These are phyloP conservation scores for Leptomonas seymouri DNA, from an alignment of 208 protist species.

Conservation along the genomic window DNA sequence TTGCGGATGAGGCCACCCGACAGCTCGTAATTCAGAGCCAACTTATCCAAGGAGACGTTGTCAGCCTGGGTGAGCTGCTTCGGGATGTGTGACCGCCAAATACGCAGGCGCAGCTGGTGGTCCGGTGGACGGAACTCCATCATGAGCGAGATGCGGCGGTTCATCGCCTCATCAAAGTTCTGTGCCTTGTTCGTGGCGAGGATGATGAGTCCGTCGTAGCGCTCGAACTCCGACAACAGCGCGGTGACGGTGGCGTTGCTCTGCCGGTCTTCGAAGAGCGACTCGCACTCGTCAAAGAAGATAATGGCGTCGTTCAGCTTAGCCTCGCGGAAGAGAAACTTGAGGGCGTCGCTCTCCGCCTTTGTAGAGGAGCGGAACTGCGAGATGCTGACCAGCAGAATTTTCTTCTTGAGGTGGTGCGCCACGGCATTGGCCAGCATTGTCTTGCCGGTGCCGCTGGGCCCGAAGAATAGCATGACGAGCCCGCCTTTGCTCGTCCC, in stretches of 20 bases:
- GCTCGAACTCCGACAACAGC: conserved; percentile 92
- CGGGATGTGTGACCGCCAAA: conserved; percentile 87
- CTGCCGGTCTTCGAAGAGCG: conserved; percentile 88
- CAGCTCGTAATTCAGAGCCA: conserved; percentile 90
- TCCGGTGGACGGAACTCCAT: conserved; percentile 90
- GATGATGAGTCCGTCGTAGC: conserved; percentile 89
- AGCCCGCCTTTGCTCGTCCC: conserved; percentile 67
- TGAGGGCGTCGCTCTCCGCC: conserved; percentile 71
- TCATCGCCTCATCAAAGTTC: conserved; percentile 93
- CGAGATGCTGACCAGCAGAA: conserved; percentile 87
- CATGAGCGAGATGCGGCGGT: conserved; percentile 92
- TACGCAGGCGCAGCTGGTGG: conserved; percentile 83
- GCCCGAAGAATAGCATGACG: conserved; percentile 93
- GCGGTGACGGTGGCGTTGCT: conserved; percentile 80
- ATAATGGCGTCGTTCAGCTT: conserved; percentile 92
- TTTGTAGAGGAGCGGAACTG: conserved; percentile 77
- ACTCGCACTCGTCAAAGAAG: conserved; percentile 96
- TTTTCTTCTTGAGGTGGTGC: conserved; percentile 82
- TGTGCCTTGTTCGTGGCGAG: conserved; percentile 92
- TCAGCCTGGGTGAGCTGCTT: conserved; percentile 44
- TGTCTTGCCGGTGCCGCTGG: conserved; percentile 93
- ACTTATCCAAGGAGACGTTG: conserved; percentile 67
- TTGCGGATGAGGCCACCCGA: conserved; percentile 93
- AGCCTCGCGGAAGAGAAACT: conserved; percentile 92
- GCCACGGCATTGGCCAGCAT: conserved; percentile 94